These are phyloP conservation scores for Nelumbo lutea DNA, from an alignment of 164 flowering plant species.

Conservation along the genomic window DNA sequence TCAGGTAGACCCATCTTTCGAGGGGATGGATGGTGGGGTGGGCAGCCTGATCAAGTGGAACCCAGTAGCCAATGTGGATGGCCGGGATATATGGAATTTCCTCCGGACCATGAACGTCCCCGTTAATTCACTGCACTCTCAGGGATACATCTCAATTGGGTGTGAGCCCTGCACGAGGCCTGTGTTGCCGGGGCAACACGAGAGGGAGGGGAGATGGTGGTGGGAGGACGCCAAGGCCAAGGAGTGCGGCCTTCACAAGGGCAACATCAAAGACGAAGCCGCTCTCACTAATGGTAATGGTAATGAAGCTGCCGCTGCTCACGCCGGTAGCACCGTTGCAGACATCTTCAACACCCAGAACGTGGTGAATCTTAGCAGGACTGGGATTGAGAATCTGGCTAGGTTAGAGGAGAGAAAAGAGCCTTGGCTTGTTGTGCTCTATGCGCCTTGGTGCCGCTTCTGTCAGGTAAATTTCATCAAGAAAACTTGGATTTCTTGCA, in stretches of 20 bases:
- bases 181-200: conserved; percentile 90
- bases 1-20: conserved; percentile 85
- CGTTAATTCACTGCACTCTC: conserved; percentile 69
- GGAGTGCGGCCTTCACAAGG: conserved; percentile 98
- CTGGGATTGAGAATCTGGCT: conserved; percentile 72
- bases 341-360: conserved; percentile 57
- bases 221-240: conserved; percentile 99
- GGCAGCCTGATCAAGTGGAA: conserved; percentile 97
- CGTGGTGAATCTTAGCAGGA: conserved; percentile 54
- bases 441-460: conserved; percentile 97
- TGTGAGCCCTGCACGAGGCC: conserved; percentile 99
- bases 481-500: too few relatives aligned
- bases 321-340: conserved; percentile 24
- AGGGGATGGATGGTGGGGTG: conserved; percentile 77
- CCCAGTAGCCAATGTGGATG: conserved; percentile 76
- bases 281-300: conserved; percentile 37
- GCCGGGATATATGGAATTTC: conserved; percentile 75
- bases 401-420: conserved; percentile 59
- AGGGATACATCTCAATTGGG: conserved; percentile 86
- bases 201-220: conserved; percentile 99
- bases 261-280: conserved; percentile 52
- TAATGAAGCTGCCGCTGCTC: conserved; percentile 27
- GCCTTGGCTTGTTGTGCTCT: conserved; percentile 85
- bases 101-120: conserved; percentile 85
- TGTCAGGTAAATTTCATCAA: conserved; percentile 53